Evolutionary conservation across 768 basidiomycete genomes (phyloP).

Genomic region (Pleurotus citrinopileatus): DNA sequence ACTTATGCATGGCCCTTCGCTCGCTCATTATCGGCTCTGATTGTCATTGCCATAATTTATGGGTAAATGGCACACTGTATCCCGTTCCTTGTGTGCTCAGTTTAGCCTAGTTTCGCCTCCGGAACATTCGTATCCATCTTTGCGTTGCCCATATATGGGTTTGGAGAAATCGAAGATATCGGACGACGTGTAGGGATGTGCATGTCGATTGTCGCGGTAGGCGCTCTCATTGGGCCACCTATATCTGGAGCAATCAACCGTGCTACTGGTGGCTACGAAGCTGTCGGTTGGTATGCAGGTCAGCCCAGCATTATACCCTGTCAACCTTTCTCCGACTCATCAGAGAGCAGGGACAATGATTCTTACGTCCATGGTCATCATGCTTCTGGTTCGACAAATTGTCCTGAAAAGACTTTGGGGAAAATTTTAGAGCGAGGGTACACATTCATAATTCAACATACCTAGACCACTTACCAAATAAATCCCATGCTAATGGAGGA

Average conservation of each 20-base stretch:
- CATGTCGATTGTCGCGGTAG: slow-evolving; percentile 56
- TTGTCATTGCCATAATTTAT: slow-evolving; percentile 51
- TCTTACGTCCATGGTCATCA: slow-evolving; percentile 36
- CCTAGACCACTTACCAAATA: no score
- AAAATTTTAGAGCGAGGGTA: slow-evolving; percentile 35
- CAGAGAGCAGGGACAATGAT: slow-evolving; percentile 40
- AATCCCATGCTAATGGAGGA: no score
- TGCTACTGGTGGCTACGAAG: slow-evolving; percentile 49
- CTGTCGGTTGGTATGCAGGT: slow-evolving; percentile 58
- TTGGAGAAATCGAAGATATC: slow-evolving; percentile 59
- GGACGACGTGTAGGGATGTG: slow-evolving; percentile 67
- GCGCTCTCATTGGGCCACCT: slow-evolving; percentile 67
- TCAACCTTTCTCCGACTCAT: no score
- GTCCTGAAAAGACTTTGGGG: slow-evolving; percentile 36
- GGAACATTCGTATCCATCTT: slow-evolving; percentile 62
- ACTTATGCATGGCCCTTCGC: slow-evolving; percentile 65
- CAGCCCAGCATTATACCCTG: slow-evolving; percentile 8
- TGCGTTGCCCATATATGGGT: slow-evolving; percentile 52
- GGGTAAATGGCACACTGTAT: slow-evolving; percentile 34
- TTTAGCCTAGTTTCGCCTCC: slow-evolving; percentile 46
- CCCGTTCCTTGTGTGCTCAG: neutral
- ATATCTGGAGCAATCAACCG: slow-evolving; percentile 68
- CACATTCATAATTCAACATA: no score
- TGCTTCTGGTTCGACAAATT: slow-evolving; percentile 38
- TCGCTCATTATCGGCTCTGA: slow-evolving; percentile 33